phyloP scores from a whole-genome alignment of 2,329 filamentous ascomycete species.

The Tolypocladium pustulatum region DNA sequence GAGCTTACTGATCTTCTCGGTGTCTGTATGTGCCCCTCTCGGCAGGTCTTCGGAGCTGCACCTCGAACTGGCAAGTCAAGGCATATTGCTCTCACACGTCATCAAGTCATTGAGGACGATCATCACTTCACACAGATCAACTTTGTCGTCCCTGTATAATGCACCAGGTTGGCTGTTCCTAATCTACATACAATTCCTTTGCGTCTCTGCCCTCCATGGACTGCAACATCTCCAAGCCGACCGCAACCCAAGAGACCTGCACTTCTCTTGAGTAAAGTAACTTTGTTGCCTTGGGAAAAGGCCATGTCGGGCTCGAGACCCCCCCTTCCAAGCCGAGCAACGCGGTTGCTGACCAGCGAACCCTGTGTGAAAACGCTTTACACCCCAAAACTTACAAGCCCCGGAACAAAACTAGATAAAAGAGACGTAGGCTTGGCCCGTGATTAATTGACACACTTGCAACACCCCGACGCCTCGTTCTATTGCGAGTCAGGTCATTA shows the following conservation, averaged over 20 bases:
- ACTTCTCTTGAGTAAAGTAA: constrained; percentile 15
- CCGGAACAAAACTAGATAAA: not conserved
- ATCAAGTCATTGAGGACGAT: not conserved
- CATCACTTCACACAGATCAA: not conserved
- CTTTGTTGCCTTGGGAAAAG: not conserved
- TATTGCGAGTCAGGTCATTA: constrained; percentile 34
- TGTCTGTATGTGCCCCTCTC: too few relatives aligned
- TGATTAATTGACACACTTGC: not conserved
- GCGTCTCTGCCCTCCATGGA: constrained; percentile 4
- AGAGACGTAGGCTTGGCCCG: not conserved
- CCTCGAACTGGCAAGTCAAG: not conserved
- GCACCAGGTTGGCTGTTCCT: not conserved
- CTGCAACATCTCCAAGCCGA: constrained; percentile 3
- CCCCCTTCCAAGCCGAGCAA: not conserved
- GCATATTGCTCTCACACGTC: not conserved
- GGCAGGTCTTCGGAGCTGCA: not conserved
- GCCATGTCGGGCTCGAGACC: not conserved
- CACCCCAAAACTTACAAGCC: not conserved
- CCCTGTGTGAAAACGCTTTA: not conserved
- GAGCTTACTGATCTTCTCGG: too few relatives aligned
- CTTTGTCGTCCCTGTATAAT: not conserved
- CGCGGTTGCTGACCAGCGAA: not conserved
- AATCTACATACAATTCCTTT: constrained; percentile 8
- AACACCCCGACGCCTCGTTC: constrained; percentile 4
- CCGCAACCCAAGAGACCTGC: constrained; percentile 17